Evolutionary conservation across 192 early-diverging fungal genomes (phyloP), one percentile per base, ranked within the genome.

Genomic region (Cladochytrium replicatum): DNA sequence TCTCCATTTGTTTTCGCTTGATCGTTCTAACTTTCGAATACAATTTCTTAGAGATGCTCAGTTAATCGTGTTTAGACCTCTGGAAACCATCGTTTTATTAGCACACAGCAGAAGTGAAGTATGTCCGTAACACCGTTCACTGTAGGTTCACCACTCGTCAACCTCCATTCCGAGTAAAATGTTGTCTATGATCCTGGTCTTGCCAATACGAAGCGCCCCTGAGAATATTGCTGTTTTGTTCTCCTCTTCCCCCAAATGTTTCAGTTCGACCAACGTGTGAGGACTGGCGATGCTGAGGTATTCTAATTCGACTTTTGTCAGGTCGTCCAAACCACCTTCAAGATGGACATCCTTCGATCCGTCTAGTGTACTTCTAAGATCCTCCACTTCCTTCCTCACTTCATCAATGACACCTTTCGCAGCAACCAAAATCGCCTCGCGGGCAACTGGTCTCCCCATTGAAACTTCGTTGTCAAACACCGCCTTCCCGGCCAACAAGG

Each of bases 171-270:
- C 86, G 15, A 97, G 55, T 4, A 93, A 58, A 6, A 91, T 55
- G 65, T 98, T 98, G 65, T 98, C 94, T 46, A 98, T 93, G 26
- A 98, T 72, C 25, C 94, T 74, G 7, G 94, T 91, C 26, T 70
- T 80, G 15, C 91, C 94, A 41, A 93, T 75, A 46, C 72, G 79
- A 32, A 93, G 74, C 4, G 91, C 94, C 19, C 86, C 82, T 6
- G 82, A 87, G 11, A 95, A 61, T 45, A 98, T 86, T 29, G 83
- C 84, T n/a, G n/a, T n/a, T n/a, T n/a, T n/a, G 26, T 66, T 65
- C 15, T 57, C 51, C 25, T 65, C 60, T 8, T 63, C 72, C 0
- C 84, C 56, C 1, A n/a, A 37, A 13, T 61, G 58, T 6, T 69
- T 50, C 30, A 82, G 55, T 57, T 88, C 86, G 4, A 59, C 68